Conservation (phyloP, 2,329 filamentous ascomycete species). For the Incumbomyces delicatus region DNA sequence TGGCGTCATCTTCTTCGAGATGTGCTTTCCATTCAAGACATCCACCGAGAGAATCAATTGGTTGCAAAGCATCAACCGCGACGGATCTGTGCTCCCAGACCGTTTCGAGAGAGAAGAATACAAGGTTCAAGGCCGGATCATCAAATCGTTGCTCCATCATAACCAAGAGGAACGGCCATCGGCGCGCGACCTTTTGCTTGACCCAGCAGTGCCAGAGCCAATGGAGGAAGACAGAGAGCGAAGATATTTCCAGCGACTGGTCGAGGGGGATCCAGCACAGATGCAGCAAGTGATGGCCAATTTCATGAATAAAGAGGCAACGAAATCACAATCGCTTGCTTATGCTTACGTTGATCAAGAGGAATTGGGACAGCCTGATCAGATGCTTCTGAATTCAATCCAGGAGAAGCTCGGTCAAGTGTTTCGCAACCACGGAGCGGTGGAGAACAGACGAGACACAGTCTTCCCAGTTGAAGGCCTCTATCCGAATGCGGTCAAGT, state of each 20-base stretch:
- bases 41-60: conserved; percentile 56
- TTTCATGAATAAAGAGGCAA: conserved; percentile 70
- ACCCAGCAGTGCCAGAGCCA: conserved; percentile 77
- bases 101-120: conserved; percentile 48
- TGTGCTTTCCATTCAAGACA: conserved; percentile 61
- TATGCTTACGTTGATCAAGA: conserved; percentile 38
- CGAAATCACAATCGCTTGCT: conserved; percentile 57
- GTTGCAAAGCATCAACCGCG: conserved; percentile 49
- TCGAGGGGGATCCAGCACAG: conserved; percentile 74
- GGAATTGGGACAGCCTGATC: not conserved
- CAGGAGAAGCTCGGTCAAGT: conserved; percentile 66
- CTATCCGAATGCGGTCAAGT: conserved; percentile 63
- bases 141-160: conserved; percentile 70
- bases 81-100: conserved; percentile 57
- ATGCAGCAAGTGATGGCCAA: conserved; percentile 69
- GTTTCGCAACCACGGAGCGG: conserved; percentile 80
- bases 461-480: conserved; percentile 75
- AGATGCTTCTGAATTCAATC: conserved; percentile 53
- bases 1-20: conserved; percentile 96
- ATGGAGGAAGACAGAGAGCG: conserved; percentile 88
- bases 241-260: conserved; percentile 68
- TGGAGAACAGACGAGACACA: conserved; percentile 64
- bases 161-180: conserved; percentile 74
- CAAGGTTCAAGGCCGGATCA: conserved; percentile 56
- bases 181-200: conserved; percentile 70